Percentiles rank a stretch among this genome's conserved stretches.
phyloP scores from a whole-genome alignment of 208 protist genomes.

The Leishmania braziliensis region DNA sequence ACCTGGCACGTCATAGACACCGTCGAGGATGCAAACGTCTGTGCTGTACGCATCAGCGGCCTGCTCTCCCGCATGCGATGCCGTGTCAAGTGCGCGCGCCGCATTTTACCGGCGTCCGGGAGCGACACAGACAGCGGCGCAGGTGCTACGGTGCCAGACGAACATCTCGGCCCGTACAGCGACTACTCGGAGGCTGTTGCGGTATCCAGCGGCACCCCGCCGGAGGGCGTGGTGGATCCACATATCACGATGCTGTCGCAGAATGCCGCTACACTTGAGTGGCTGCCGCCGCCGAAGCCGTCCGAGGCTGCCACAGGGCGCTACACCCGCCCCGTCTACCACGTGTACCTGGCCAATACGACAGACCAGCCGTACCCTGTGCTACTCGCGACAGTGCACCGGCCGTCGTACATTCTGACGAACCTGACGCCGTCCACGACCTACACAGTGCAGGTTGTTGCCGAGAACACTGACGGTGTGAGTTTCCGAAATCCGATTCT shows the following conservation, averaged over 20 bases:
- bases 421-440: conserved; percentile 71
- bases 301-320: conserved; percentile 24
- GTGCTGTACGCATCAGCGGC: conserved; percentile 61
- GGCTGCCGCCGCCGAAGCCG: conserved; percentile 51
- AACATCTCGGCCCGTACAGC: conserved; percentile 49
- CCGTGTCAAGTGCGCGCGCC: conserved; percentile 71
- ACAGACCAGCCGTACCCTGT: conserved; percentile 45
- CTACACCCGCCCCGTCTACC: conserved; percentile 51
- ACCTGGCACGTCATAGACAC: conserved; percentile 85
- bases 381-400: conserved; percentile 36
- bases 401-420: conserved; percentile 43
- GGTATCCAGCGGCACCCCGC: conserved; percentile 73
- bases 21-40: conserved; percentile 67
- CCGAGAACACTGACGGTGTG: conserved; percentile 79
- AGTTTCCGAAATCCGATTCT: conserved; percentile 85
- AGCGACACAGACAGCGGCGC: neutral
- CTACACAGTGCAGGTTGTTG: conserved; percentile 85
- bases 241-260: conserved; percentile 57
- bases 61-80: conserved; percentile 73
- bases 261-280: conserved; percentile 70
- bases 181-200: conserved; percentile 73
- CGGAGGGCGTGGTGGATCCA: conserved; percentile 76
- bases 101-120: neutral
- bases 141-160: neutral
- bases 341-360: conserved; percentile 63